Percentiles rank a stretch among this genome's conserved stretches.
phyloP scores from a whole-genome alignment of 139 green algal genomes.

The Coelastrella sp. region DNA sequence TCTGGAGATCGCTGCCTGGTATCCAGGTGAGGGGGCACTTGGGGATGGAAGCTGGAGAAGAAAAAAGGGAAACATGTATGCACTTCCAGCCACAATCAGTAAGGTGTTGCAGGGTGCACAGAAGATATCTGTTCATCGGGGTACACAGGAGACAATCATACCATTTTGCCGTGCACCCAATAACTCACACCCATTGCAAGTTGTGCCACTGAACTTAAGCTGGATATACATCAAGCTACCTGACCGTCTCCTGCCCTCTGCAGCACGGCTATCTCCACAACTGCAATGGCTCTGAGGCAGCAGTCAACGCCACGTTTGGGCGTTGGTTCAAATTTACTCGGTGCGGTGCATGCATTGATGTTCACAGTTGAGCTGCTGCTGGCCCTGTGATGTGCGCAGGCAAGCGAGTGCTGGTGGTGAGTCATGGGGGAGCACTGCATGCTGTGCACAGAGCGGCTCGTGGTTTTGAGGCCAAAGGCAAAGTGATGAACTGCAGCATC shows the following conservation, averaged over 20 bases:
- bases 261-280: too few relatives aligned
- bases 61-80: too few relatives aligned
- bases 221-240: too few relatives aligned
- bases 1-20: conserved; percentile 6
- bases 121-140: too few relatives aligned
- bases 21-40: conserved; percentile 1
- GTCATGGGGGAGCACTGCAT: conserved; percentile 38
- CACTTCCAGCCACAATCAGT: too few relatives aligned
- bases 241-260: too few relatives aligned
- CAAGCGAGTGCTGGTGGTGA: conserved; percentile 31
- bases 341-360: not conserved
- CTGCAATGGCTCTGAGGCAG: too few relatives aligned
- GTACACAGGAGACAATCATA: too few relatives aligned
- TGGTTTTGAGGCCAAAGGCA: conserved; percentile 35
- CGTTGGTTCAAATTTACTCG: not conserved
- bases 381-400: not conserved
- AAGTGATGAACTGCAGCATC: conserved; percentile 44
- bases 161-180: too few relatives aligned
- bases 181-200: too few relatives aligned
- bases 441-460: conserved; percentile 18
- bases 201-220: too few relatives aligned
- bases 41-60: not conserved
- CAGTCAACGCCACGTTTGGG: not conserved
- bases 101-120: too few relatives aligned
- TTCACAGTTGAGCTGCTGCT: not conserved